These are phyloP conservation scores for Epichloe bromicola DNA, from an alignment of 2,329 filamentous ascomycete genomes.

Conservation along the genomic window DNA sequence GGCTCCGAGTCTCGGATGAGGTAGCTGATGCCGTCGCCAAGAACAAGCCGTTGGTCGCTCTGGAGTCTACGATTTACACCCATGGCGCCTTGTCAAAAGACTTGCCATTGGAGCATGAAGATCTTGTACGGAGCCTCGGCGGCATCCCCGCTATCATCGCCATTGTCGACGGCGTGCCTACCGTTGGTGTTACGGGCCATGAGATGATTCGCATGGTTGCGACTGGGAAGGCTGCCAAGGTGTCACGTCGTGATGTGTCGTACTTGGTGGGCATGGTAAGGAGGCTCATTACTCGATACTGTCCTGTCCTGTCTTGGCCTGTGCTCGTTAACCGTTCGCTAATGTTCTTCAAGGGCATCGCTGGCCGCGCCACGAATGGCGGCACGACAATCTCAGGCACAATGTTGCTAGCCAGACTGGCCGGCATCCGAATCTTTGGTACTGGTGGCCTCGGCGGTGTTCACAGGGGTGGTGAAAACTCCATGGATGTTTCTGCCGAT, in stretches of 20 bases:
- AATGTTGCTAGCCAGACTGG: conserved; percentile 75
- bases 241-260: conserved; percentile 76
- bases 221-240: conserved; percentile 59
- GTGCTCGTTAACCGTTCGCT: not conserved
- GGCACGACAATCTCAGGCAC: conserved; percentile 91
- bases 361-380: conserved; percentile 60
- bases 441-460: conserved; percentile 92
- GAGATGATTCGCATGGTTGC: conserved; percentile 64
- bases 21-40: conserved; percentile 62
- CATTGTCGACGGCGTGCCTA: conserved; percentile 69
- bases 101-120: conserved; percentile 67
- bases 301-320: not conserved
- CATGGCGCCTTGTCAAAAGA: conserved; percentile 73
- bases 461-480: conserved; percentile 73
- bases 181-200: conserved; percentile 60
- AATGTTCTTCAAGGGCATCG: conserved; percentile 35
- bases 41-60: conserved; percentile 72
- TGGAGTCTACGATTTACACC: conserved; percentile 95
- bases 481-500: conserved; percentile 91
- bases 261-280: conserved; percentile 66
- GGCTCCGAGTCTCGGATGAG: conserved; percentile 69
- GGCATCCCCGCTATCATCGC: conserved; percentile 85
- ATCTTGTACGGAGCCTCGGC: conserved; percentile 67
- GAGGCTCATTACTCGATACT: conserved; percentile 3
- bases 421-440: conserved; percentile 84